Base-by-base conservation (phyloP, 805 yeast genomes). In the Saturnispora quitensis region DNA sequence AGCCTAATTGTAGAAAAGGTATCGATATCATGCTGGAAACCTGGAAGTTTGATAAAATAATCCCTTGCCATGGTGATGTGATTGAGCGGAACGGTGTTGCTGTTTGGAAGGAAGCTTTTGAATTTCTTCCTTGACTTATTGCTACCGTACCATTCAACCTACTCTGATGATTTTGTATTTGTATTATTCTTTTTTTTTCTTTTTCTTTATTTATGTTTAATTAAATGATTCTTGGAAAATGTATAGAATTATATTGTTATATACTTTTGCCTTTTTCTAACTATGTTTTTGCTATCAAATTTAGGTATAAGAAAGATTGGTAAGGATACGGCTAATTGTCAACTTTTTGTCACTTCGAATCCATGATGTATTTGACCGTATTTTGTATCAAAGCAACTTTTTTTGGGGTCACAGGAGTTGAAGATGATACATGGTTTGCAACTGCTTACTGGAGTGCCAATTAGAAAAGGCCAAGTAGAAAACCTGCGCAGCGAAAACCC, bases 31-130 rank as follows among this genome's bases (percentile, higher is more conserved):
- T 68, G 27, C 59, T 73, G 20, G 50, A 66, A 35, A 51, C 58
- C 9, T 73, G 77, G 77, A 73, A 75, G 42, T 74, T 79, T 54
- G 73, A 74, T 13, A 67, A 68, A n/a, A 66, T 80, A 47, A 75
- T 82, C 40, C 67, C 74, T 58, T 77, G 83, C 55, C 88, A 82
- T 60, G 89, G 89, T 13, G 76, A 75, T 55, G 69, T 78, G 9
- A 68, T 81, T 52, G 79, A 76, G 20, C 58, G 62, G 5, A 62
- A 65, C 45, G 78, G 68, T 15, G 63, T 64, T 46, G 54, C 53
- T 3, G 56, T 60, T 38, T 59, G 58, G 58, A 52, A 36, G 25
- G 35, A 46, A 9, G 36, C 50, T 20, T 57, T 55, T 52, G 46
- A 43, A 4, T 38, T 38, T 5, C 42, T n/a, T n/a, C 25, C 34